Base-by-base conservation (phyloP, 805 yeast genomes). In the Yamadazyma nakazawae region DNA sequence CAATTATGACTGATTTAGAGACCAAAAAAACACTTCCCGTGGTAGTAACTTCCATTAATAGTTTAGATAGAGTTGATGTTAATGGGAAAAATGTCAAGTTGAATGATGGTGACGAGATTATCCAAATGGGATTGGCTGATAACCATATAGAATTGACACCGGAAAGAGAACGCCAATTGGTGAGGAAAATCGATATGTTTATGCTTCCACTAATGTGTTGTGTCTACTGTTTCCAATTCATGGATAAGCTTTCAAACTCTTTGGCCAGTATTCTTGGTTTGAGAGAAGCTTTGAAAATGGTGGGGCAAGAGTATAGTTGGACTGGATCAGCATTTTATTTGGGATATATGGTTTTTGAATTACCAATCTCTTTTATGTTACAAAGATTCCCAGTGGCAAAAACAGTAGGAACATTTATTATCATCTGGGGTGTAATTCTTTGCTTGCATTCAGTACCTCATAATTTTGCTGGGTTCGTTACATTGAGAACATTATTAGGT, bases 371-470 rank as follows among this genome's bases (percentile, higher is more conserved):
- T 9, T 56, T 66, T 40, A 42, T 74, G 1, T 57, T 82, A 21
- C 90, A 85, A 60, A 70, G 68, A 45, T 75, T 80, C 43, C 85
- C 84, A 2, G 70, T 84, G 51, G 74, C 81, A 5, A 80, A 78
- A 52, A 63, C 80, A 3, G 68, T 76, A 3, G 66, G 79, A 9
- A 50, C 61, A 1, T 74, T 75, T 49, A 74, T 84, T 34, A 56
- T 81, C n/a, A 37, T 78, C 0, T 85, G 91, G 90, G 89, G 89
- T 18, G 47, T 55, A 60, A 60, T 81, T n/a, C 62, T 81, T 31
- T 68, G 78, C 32, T 64, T 79, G n/a, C 80, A 77, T 50, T 74
- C 85, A 1, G 77, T 74, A 1, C 75, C 82, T 2, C 25, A 41
- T 9, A 60, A 70, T 2, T 68, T 64, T 48, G 67, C 68, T 13